Evolutionary conservation across 768 basidiomycete species (phyloP).

Genomic region (Tulasnella sp.): DNA sequence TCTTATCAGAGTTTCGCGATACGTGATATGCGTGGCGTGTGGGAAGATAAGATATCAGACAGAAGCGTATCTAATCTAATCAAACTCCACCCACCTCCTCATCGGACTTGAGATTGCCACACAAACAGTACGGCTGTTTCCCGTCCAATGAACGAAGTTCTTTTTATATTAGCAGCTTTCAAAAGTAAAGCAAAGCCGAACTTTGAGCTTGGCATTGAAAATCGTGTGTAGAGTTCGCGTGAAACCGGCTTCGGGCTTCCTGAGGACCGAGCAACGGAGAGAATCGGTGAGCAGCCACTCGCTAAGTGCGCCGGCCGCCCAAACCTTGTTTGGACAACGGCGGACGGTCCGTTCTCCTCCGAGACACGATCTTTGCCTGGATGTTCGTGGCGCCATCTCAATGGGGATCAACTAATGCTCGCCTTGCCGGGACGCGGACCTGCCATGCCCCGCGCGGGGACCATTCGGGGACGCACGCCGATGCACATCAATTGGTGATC

Average conservation of each 20-base stretch:
- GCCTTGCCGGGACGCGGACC: too few relatives aligned
- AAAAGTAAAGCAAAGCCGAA: neutral
- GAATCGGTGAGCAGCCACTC: neutral
- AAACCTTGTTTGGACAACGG: neutral
- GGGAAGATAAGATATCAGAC: slow-evolving; percentile 4
- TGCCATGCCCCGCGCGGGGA: neutral
- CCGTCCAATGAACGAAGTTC: neutral
- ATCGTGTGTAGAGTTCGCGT: neutral
- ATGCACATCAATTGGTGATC: neutral
- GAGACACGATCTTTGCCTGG: neutral
- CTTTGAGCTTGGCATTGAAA: neutral
- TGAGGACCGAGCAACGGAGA: neutral
- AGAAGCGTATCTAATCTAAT: slow-evolving; percentile 12
- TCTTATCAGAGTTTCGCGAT: neutral
- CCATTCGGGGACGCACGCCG: neutral
- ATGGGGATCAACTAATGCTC: too few relatives aligned
- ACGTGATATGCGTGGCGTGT: neutral
- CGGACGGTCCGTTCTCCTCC: neutral
- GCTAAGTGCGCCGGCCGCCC: neutral
- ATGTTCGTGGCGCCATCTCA: neutral
- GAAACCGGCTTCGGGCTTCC: neutral
- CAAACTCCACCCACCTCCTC: neutral
- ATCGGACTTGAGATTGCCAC: neutral
- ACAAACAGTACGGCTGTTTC: neutral
- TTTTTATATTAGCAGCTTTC: neutral